Evolutionary conservation across 441 rosid species (phyloP).

Genomic region (Monsonia emarginata): DNA sequence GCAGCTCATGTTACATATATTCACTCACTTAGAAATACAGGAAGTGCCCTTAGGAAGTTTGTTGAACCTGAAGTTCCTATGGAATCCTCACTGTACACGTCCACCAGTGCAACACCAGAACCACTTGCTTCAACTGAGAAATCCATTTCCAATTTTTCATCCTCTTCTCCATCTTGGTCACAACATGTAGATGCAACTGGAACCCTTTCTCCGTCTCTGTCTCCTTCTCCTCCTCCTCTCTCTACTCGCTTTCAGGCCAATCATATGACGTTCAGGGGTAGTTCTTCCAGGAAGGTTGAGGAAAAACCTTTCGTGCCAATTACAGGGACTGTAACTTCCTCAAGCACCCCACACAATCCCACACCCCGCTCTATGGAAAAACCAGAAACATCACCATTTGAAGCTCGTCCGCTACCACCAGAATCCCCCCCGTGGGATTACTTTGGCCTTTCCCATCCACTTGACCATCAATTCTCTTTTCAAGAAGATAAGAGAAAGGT

Average conservation of each 20-base stretch:
- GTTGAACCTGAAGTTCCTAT: constrained; percentile 61
- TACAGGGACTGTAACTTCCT: constrained; percentile 43
- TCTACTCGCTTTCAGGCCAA: constrained; percentile 44
- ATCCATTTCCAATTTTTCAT: constrained; percentile 54
- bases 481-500: constrained; percentile 38
- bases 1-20: constrained; percentile 68
- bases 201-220: constrained; percentile 45
- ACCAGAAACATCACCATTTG: constrained; percentile 38
- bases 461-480: constrained; percentile 46
- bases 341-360: constrained; percentile 34
- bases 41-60: constrained; percentile 63
- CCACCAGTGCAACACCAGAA: constrained; percentile 71
- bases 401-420: constrained; percentile 40
- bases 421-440: constrained; percentile 78
- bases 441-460: constrained; percentile 62
- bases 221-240: constrained; percentile 38
- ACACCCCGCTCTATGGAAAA: constrained; percentile 34
- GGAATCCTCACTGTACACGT: constrained; percentile 63
- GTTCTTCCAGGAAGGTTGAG: constrained; percentile 52
- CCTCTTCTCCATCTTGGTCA: constrained; percentile 54
- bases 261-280: constrained; percentile 60
- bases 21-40: constrained; percentile 59
- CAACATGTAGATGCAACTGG: constrained; percentile 40
- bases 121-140: constrained; percentile 52
- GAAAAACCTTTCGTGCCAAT: constrained; percentile 52